Base-by-base conservation (phyloP, 495 filamentous ascomycete genomes). In the Usnea hakonensis region DNA sequence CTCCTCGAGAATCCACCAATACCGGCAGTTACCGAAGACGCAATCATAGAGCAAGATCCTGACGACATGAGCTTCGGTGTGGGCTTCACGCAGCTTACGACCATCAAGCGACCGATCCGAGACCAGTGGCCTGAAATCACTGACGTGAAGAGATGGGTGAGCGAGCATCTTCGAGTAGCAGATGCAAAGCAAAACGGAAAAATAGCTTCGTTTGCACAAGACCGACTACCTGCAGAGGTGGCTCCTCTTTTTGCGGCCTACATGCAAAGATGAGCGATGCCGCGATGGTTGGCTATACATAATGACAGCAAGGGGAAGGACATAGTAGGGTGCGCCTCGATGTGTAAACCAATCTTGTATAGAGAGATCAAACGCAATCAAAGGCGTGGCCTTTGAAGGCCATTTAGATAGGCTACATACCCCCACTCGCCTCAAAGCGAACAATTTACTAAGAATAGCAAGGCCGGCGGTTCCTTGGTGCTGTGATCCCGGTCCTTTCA, bases 51-150 rank as follows among this genome's bases (percentile, higher is more conserved):
- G 68, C 85, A 88, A 13, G 94, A 97, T 67, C 87, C 94, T 52
- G 94, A 98, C 65, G 93, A 98, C 71, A 84, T 96, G 69, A 85
- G 88, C 56, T 99, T 97, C 68, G 95, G 93, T 14, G 85, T 95
- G 48, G 91, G 90, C 1, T 99, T 95, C 75, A 97, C 94, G 2
- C 83, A 87, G 44, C 80, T 99, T 60, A 92, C 89, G 71, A 97
- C 94, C 2, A 90, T 92, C 73, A 89, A 87, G 71, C 82, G 84
- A 56, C 70, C 74, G 37, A 68, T 79, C 11, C 79, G 78, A 59
- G 92, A 96, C 70, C 85, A 88, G 23, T 96, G 86, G 81, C 88
- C 91, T 37, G 87, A 95, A 58, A 87, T 93, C 11, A 77, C 78
- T 11, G 88, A 95, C 70, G 83, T 95, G 21, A 88, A 87, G 74